Conservation (phyloP, 192 early-diverging fungal species). For the Coemansia sp. region DNA sequence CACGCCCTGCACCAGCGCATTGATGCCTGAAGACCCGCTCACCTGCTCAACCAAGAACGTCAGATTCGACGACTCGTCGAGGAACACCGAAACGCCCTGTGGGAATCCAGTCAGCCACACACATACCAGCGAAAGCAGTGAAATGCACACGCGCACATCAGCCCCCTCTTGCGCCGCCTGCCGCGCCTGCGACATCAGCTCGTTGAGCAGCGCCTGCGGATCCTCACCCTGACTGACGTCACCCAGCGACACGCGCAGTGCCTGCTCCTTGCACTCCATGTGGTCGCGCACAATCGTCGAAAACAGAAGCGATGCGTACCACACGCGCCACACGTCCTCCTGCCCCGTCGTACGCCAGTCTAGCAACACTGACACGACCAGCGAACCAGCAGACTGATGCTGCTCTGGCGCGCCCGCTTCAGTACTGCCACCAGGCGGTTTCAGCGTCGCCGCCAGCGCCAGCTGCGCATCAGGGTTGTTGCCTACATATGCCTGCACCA, state of each 20-base stretch:
- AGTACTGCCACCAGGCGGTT: slow-evolving; percentile 53
- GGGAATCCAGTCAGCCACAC: slow-evolving; percentile 86
- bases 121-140: slow-evolving; percentile 75
- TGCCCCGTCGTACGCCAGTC: slow-evolving; percentile 63
- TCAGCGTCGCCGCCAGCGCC: slow-evolving; percentile 81
- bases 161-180: slow-evolving; percentile 62
- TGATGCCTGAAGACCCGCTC: slow-evolving; percentile 78
- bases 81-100: slow-evolving; percentile 72
- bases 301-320: slow-evolving; percentile 86
- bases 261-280: slow-evolving; percentile 70
- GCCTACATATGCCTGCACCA: slow-evolving; percentile 74
- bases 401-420: slow-evolving; percentile 19
- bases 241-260: slow-evolving; percentile 69
- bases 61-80: slow-evolving; percentile 86
- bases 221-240: slow-evolving; percentile 76
- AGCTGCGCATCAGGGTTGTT: slow-evolving; percentile 88
- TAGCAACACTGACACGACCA: slow-evolving; percentile 77
- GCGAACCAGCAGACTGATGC: slow-evolving; percentile 81
- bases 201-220: slow-evolving; percentile 83
- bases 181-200: slow-evolving; percentile 64
- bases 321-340: slow-evolving; percentile 79
- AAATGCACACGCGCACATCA: slow-evolving; percentile 71
- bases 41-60: slow-evolving; percentile 93
- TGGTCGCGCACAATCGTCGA: slow-evolving; percentile 78
- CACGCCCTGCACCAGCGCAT: slow-evolving; percentile 86